Evolutionary conservation across 2,329 filamentous ascomycete genomes (phyloP), one percentile per base, ranked within the genome.

Genomic region (Neofusicoccum kwambonambiense): DNA sequence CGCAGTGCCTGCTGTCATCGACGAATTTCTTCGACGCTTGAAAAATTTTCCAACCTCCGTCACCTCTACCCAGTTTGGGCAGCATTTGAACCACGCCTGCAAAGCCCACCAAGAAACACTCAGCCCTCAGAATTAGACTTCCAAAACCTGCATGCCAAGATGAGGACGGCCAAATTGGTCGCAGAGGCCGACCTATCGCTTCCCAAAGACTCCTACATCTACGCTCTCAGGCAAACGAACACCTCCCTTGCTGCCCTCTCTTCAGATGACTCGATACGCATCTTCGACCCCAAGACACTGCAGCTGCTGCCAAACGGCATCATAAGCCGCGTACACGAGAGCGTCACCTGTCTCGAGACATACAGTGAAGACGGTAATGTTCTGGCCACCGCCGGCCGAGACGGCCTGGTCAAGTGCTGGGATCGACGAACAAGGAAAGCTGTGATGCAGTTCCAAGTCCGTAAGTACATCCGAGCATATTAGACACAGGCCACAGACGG

Each of bases 331-430:
- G 79, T 82, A 37, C 87, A 90, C 68, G 81, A 83, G 4, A 89
- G 89, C 67, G 79, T 92, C 69, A 88, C 87, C 13, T 87, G 86
- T 67, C 78, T 91, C 35, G 82, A 84, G 61, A 80, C 84, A 0
- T 84, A 86, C 52, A 85, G 86, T 66, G 78, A 77, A 4, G 76
- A 75, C 19, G 81, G 81, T 34, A 83, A 82, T 4, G 73, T 88
- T 19, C 80, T 92, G 5, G 86, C 86, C 66, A 93, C 90, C 0
- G 86, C 89, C 0, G 91, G 91, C 52, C 86, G 90, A 74, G 88
- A 93, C 72, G 90, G 91, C 7, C 80, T 82, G 8, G 84, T 92
- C 11, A 84, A 80, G 0, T 77, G 90, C 54, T 90, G 88, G 87
- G 90, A 92, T 77, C 72, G 88, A 68, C 82, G 89, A 66, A 79